Conservation (phyloP, 2,329 filamentous ascomycete genomes). For the Oidium heveae region DNA sequence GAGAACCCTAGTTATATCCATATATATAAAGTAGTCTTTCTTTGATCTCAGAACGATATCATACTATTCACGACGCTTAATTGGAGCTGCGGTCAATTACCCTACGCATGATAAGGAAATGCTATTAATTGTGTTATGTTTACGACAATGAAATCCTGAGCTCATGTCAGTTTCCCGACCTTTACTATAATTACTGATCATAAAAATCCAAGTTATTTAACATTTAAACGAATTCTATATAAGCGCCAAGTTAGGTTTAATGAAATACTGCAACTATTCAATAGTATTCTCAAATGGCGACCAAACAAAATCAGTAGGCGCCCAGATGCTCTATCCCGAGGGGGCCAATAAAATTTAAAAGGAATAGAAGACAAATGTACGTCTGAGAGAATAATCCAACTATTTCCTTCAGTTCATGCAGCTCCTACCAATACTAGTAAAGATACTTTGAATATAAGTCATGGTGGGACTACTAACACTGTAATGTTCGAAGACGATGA, state of each 20-base stretch:
- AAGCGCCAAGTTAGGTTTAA: neutral
- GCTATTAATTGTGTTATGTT: too few relatives aligned
- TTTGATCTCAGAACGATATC: neutral
- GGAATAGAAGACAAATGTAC: neutral
- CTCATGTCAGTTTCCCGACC: too few relatives aligned
- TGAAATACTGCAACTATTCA: neutral
- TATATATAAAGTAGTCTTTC: too few relatives aligned
- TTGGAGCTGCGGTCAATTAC: neutral
- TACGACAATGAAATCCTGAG: too few relatives aligned
- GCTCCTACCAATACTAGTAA: neutral
- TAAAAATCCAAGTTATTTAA: too few relatives aligned
- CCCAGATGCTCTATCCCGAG: neutral
- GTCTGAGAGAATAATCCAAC: neutral
- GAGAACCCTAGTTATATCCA: too few relatives aligned
- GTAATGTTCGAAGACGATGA: neutral
- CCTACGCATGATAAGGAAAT: neutral
- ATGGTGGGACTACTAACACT: neutral
- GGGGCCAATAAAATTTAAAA: neutral
- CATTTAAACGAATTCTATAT: too few relatives aligned
- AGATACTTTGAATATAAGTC: neutral
- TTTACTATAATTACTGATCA: too few relatives aligned
- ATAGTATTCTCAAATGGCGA: neutral
- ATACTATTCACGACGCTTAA: neutral
- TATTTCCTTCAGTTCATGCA: neutral
- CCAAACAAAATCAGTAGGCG: neutral